Percentiles rank a stretch among this genome's conserved stretches.
Evolutionary conservation across 1,284 basidiomycete species (phyloP).

Genomic region (Anthracocystis setariae): DNA sequence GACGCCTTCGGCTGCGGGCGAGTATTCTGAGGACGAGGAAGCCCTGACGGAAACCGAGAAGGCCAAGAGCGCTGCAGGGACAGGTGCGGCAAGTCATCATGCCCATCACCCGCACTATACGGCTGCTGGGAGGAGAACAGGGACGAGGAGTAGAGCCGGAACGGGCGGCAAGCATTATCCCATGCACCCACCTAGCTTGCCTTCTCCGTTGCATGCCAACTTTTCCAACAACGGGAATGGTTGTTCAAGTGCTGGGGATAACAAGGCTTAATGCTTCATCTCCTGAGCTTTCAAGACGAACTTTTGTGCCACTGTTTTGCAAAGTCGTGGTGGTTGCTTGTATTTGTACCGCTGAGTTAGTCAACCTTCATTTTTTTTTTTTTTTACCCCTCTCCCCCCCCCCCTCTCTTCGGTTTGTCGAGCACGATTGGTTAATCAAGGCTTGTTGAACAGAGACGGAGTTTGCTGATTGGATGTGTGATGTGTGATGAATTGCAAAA

Average conservation of each 20-base stretch:
- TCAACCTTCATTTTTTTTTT: too few relatives aligned
- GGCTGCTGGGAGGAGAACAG: constrained; percentile 11
- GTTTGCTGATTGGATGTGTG: too few relatives aligned
- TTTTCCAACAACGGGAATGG: constrained; percentile 15
- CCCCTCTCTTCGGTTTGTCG: too few relatives aligned
- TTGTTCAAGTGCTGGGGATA: not conserved
- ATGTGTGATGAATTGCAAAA: too few relatives aligned
- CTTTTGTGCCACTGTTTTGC: not conserved
- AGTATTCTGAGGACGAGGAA: constrained; percentile 36
- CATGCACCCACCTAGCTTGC: constrained; percentile 37
- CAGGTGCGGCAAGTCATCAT: constrained; percentile 9
- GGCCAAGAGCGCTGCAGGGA: constrained; percentile 16
- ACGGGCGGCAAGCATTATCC: constrained; percentile 38
- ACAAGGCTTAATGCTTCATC: too few relatives aligned
- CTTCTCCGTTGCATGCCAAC: constrained; percentile 31
- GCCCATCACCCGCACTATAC: constrained; percentile 10
- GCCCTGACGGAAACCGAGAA: constrained; percentile 45
- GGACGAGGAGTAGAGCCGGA: constrained; percentile 29
- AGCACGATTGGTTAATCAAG: too few relatives aligned
- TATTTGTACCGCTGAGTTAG: constrained; percentile 2
- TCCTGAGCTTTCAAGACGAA: not conserved
- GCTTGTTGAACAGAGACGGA: too few relatives aligned
- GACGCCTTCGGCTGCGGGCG: constrained; percentile 32
- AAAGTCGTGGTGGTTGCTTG: not conserved
- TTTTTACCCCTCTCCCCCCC: too few relatives aligned